phyloP scores from a whole-genome alignment of 306 rosid genomes.

The Trifolium repens region DNA sequence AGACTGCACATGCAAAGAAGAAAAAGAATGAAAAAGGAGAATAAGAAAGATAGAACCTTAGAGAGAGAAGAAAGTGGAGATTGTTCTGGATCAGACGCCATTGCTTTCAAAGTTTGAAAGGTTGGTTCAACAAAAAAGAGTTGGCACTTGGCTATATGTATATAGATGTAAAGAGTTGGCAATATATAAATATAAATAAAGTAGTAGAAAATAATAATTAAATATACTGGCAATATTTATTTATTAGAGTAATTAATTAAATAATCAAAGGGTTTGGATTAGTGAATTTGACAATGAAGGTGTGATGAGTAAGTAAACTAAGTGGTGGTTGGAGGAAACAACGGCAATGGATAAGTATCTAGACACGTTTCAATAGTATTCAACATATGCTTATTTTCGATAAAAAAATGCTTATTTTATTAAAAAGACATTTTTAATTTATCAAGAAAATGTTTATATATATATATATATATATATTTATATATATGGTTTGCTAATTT shows the following conservation, averaged over 20 bases:
- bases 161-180: too few species aligned
- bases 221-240: background rate
- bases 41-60: slow-evolving; percentile 47
- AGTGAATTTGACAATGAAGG: background rate
- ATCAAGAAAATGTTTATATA: too few species aligned
- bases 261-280: background rate
- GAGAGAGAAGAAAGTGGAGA: slow-evolving; percentile 40
- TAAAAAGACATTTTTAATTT: too few species aligned
- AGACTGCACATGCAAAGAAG: background rate
- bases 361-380: background rate
- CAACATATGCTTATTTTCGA: too few species aligned
- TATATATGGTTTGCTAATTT: too few species aligned
- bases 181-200: too few species aligned
- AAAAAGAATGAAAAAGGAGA: background rate
- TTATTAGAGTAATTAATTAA: background rate
- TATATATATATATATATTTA: too few species aligned
- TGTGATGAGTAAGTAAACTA: background rate
- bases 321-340: slow-evolving; percentile 3
- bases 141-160: background rate
- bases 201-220: too few species aligned
- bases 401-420: too few species aligned
- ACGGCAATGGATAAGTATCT: background rate
- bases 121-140: background rate
- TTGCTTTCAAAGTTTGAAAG: slow-evolving; percentile 23
- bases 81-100: slow-evolving; percentile 70